Base-by-base conservation (phyloP, 805 yeast species). In the Yamadazyma sp. region DNA sequence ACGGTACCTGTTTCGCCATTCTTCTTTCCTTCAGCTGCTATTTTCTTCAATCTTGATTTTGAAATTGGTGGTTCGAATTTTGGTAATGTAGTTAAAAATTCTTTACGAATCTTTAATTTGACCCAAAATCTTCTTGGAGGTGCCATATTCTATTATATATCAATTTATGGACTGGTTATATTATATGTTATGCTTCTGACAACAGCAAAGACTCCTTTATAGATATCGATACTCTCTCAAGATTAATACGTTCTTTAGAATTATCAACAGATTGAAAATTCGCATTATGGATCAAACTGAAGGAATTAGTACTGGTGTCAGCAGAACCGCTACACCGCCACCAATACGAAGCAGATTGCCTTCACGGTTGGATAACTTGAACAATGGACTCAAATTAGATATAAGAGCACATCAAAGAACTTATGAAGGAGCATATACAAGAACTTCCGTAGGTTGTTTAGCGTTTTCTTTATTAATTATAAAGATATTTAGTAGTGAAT, bases 391-490 rank as follows among this genome's bases (percentile, higher is more conserved):
- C 35, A 68, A 70, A 45, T 55, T 75, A 17, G 81, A 76, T 43
- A 65, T 76, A 3, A 44, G 82, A 47, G 93, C 91, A 0, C 82
- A 82, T 47, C 93, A 85, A 56, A 58, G 95, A 38, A 85, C 94
- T 0, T 85, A 83, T 49, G 93, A 85, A 51, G 95, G 94, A 0
- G 89, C 94, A 1, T 85, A 86, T 50, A 67, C 82, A 17, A 58
- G 95, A 34, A 76, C 89, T 0, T 82, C 89, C 14, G 60, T 86
- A 20, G 81, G 85, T 14, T 72, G 80, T 35, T 56, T 86, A 19
- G 73, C 87, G 8, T 80, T 86, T 48, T 70, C 85, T 3, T 60
- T 83, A 21, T 58, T 83, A 36, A 71, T 84, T 12, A 67, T 84
- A 45, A 80, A 82, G 53, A 56, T 84, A 24, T 84, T 84, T 53